Evolutionary conservation across 768 basidiomycete genomes (phyloP).

Genomic region (Rubroboletus satanas): DNA sequence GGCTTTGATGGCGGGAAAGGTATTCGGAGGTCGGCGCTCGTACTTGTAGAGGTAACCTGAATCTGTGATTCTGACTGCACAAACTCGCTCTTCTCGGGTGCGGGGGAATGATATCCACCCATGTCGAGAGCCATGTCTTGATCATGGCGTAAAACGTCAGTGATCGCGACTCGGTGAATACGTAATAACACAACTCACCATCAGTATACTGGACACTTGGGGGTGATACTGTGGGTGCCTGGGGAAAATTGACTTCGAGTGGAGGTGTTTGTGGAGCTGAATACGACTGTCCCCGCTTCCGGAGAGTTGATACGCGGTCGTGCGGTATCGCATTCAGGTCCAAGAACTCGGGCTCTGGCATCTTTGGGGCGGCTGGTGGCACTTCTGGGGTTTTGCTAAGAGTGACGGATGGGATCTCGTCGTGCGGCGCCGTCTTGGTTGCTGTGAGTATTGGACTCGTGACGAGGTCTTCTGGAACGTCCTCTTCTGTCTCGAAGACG

Average conservation of each 20-base stretch:
- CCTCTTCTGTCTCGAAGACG: constrained; percentile 93
- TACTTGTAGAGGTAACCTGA: constrained; percentile 4
- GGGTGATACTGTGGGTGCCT: constrained; percentile 40
- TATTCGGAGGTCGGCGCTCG: constrained; percentile 8
- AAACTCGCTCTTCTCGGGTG: not conserved
- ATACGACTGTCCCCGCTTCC: constrained; percentile 23
- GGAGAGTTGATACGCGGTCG: constrained; percentile 16
- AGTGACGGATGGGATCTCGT: constrained; percentile 27
- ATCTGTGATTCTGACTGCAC: constrained; percentile 8
- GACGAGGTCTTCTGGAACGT: constrained; percentile 88
- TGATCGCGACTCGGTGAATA: not conserved
- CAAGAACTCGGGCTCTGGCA: constrained; percentile 74
- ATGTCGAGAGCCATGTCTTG: constrained; percentile 78
- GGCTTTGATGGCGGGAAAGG: constrained; percentile 22
- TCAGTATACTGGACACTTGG: constrained; percentile 62
- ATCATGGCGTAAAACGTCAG: constrained; percentile 4
- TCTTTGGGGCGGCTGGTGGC: constrained; percentile 11
- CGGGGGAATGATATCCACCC: constrained; percentile 66
- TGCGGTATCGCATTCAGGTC: constrained; percentile 61
- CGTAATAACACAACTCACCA: constrained; percentile 35
- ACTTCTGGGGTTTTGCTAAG: constrained; percentile 16
- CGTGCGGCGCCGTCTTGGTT: constrained; percentile 35
- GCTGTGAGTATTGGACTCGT: constrained; percentile 87
- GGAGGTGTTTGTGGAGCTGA: constrained; percentile 32
- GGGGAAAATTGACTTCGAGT: constrained; percentile 42